Base-by-base conservation (phyloP, 1,284 basidiomycete genomes). In the Ganoderma meredithae region DNA sequence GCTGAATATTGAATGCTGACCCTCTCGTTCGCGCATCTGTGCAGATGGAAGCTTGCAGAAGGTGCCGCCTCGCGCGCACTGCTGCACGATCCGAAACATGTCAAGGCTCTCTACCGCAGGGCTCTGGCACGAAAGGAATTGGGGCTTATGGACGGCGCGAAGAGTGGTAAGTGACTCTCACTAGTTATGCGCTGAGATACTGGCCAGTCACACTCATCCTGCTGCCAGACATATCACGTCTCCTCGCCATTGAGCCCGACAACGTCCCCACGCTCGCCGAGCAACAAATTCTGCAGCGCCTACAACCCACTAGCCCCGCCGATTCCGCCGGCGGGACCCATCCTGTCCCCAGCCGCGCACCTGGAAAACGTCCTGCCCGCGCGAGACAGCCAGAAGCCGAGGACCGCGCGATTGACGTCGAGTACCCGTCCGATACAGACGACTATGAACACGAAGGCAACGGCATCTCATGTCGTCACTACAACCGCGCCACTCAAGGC, bases 361-460 rank as follows among this genome's bases (percentile, higher is more conserved):
- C 81, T 85, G 58, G 76, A 79, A 53, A 31, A 55, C 52, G 25
- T 15, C 6, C 52, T 1, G 17, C 52, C 1, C 25, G 52, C 22
- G 40, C 62, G 17, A 41, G 52, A 12, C 43, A 17, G 13, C 1
- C 80, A 82, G 62, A 79, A 80, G 53, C 76, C 76, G 63, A 76
- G 78, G 22, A 76, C 82, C 10, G 79, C 27, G 27, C 52, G 6
- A 13, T 55, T 3, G 52, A 81, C 0, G 58, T 69, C 39, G 59
- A 69, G 2, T 67, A 71, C 22, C 59, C 72, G 71, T 84, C 82
- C 0, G 84, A 85, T 72, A 83, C 85, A 13, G 85, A 83, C 63
- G 85, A 87, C 69, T 85, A 79, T 66, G 76, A 79, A 59, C 85
- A 87, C 67, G 75, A 78, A 2, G 88, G 87, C 1, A 87, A 85